phyloP scores from a whole-genome alignment of 106 monocot genomes.

The Platanthera zijinensis region DNA sequence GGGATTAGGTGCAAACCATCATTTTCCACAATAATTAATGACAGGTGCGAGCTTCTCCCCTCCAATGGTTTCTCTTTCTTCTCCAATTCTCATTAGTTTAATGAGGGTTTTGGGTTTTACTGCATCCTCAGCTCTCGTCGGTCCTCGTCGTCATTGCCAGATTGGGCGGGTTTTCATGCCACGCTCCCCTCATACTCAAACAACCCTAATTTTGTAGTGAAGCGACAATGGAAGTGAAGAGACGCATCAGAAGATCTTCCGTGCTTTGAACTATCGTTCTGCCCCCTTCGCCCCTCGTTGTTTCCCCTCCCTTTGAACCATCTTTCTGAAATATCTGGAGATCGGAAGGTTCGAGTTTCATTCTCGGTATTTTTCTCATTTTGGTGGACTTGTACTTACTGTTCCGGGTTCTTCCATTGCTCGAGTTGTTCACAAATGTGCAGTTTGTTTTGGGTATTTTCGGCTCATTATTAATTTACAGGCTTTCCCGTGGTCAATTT shows the following conservation, averaged over 20 bases:
- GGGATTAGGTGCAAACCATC: constrained; percentile 4
- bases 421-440: not conserved
- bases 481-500: not conserved
- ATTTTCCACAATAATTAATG: not conserved
- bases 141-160: constrained; percentile 1
- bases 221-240: not conserved
- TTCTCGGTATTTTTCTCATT: not conserved
- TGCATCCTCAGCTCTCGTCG: not conserved
- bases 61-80: not conserved
- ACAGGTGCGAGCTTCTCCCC: not conserved
- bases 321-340: not conserved
- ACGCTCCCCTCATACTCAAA: not conserved
- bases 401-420: not conserved
- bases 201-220: not conserved
- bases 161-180: not conserved
- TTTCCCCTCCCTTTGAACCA: not conserved
- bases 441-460: not conserved
- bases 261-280: not conserved
- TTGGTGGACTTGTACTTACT: not conserved
- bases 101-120: not conserved
- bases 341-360: not conserved
- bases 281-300: not conserved
- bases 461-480: not conserved
- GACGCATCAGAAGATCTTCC: not conserved
- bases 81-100: not conserved